Evolutionary conservation across 2,329 filamentous ascomycete species (phyloP).

Genomic region (Alternaria brassicicola): DNA sequence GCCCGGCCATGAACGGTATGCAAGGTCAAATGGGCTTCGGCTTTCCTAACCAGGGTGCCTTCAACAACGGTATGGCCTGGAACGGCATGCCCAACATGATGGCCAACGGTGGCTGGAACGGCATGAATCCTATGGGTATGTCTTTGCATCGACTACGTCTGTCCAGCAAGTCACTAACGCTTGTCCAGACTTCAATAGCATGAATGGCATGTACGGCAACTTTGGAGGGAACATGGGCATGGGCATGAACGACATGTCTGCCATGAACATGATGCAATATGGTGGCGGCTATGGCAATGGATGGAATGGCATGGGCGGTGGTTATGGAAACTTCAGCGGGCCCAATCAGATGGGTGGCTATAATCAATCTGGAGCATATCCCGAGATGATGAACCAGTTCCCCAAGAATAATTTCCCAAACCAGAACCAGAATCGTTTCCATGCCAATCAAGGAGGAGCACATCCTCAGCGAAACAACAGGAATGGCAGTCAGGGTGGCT

Average conservation of each 20-base stretch:
- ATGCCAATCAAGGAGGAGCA: conserved; percentile 68
- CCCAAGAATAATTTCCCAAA: conserved; percentile 69
- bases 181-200: conserved; percentile 54
- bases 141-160: conserved; percentile 31
- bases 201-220: conserved; percentile 79
- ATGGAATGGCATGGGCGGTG: conserved; percentile 70
- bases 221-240: conserved; percentile 72
- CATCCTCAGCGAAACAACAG: conserved; percentile 49
- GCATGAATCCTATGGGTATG: conserved; percentile 80
- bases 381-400: conserved; percentile 59
- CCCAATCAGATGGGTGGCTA: conserved; percentile 60
- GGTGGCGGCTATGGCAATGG: conserved; percentile 68
- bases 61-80: conserved; percentile 64
- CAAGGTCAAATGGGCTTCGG: conserved; percentile 48
- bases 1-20: conserved; percentile 37
- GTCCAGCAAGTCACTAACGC: conserved; percentile 20
- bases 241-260: conserved; percentile 77
- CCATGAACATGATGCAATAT: conserved; percentile 70
- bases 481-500: conserved; percentile 50
- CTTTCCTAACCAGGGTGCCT: conserved; percentile 54
- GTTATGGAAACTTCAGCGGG: conserved; percentile 67
- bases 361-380: conserved; percentile 59
- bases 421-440: conserved; percentile 76
- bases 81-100: conserved; percentile 54
- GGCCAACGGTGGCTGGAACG: conserved; percentile 70